A percentile compares a stretch with the other conserved stretches of the same genome.
phyloP scores from a whole-genome alignment of 2,329 filamentous ascomycete species.

The Colletotrichum navitas region DNA sequence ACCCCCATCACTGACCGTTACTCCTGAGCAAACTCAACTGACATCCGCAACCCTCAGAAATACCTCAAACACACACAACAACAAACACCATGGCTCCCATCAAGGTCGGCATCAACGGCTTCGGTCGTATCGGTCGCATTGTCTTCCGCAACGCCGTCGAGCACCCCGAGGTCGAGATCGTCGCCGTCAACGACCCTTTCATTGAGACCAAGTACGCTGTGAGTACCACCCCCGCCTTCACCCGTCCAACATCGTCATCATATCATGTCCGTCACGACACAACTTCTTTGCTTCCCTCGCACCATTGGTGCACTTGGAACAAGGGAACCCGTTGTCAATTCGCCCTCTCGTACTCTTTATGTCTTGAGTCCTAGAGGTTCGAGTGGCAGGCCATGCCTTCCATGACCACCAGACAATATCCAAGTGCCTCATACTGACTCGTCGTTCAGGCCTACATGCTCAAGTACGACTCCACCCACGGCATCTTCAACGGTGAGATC shows the following conservation, averaged over 20 bases:
- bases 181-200: conserved; percentile 99
- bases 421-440: conserved; percentile 20
- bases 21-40: conserved; percentile 17
- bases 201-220: conserved; percentile 98
- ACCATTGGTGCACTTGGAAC: not conserved
- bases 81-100: conserved; percentile 57
- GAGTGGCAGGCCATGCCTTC: not conserved
- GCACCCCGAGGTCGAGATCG: conserved; percentile 89
- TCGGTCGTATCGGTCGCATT: conserved; percentile 99
- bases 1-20: conserved; percentile 4
- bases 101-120: conserved; percentile 99
- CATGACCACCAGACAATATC: conserved; percentile 18
- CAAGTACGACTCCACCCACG: conserved; percentile 99
- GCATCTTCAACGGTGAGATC: conserved; percentile 93
- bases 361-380: too few relatives aligned
- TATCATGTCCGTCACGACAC: not conserved
- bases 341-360: not conserved
- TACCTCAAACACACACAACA: conserved; percentile 44
- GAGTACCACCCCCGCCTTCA: conserved; percentile 61
- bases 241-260: conserved; percentile 16
- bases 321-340: not conserved
- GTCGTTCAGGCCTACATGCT: conserved; percentile 91
- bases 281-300: not conserved
- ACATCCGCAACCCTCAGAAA: conserved; percentile 23
- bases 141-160: conserved; percentile 98